These are phyloP conservation scores for Fusarium beomiforme DNA, from an alignment of 2,329 filamentous ascomycete genomes.

Conservation along the genomic window DNA sequence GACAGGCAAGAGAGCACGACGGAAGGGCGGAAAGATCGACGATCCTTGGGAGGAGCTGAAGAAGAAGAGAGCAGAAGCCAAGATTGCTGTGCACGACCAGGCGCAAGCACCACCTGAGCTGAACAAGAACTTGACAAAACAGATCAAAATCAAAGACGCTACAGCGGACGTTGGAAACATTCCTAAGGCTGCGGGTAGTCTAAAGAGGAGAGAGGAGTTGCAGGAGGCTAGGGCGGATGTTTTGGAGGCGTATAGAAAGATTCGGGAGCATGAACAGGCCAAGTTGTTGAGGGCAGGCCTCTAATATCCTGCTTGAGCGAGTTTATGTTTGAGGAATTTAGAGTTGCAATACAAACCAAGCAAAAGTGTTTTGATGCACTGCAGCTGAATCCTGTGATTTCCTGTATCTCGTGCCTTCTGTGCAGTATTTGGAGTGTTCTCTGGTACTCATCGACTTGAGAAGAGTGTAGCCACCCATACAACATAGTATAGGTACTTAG, in stretches of 20 bases:
- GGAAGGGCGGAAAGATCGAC: constrained; percentile 63
- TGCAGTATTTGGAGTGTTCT: background rate
- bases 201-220: constrained; percentile 53
- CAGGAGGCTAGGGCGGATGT: constrained; percentile 49
- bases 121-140: constrained; percentile 56
- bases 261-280: constrained; percentile 51
- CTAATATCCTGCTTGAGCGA: constrained; percentile 11
- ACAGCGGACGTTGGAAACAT: constrained; percentile 50
- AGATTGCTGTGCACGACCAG: constrained; percentile 65
- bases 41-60: constrained; percentile 84
- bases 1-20: constrained; percentile 53
- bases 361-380: background rate
- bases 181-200: constrained; percentile 52
- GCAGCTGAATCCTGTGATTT: no score
- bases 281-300: constrained; percentile 39
- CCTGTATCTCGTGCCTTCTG: background rate
- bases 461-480: background rate
- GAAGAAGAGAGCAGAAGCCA: constrained; percentile 68
- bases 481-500: background rate
- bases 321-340: background rate
- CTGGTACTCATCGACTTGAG: background rate
- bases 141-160: constrained; percentile 49
- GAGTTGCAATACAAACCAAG: background rate
- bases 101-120: constrained; percentile 81
- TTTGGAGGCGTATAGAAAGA: constrained; percentile 52